Base-by-base conservation (phyloP, 805 yeast species). In the Kodamaea kakaduensis region DNA sequence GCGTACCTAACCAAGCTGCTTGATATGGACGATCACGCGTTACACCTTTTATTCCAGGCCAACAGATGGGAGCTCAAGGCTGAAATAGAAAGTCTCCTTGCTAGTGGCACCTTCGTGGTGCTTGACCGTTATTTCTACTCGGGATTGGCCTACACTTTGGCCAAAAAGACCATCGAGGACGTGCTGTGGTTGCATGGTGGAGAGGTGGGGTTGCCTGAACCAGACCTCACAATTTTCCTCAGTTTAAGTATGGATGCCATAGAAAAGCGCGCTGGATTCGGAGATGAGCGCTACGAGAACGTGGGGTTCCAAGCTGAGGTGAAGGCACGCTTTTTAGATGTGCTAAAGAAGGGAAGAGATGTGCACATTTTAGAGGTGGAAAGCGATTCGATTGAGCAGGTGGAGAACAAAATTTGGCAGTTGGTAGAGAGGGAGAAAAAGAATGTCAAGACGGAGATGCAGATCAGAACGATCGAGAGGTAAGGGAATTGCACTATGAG, bases 261-360 rank as follows among this genome's bases (percentile, higher is more conserved):
- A 17, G 52, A 67, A 15, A 44, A 54, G 13, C 68, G 97, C 37
- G 78, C 77, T 8, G 95, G 95, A 1, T 93, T 84, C 67, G 99
- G 99, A 9, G 83, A 79, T n/a, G 99, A 93, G 57, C 65, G 96
- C 36, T 93, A 93, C 59, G 99, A 93, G 56, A 73, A 71, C 17
- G 55, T 58, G 4, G 78, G 72, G 32, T 84, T 93, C 51, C 99
- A 93, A 53, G 56, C 61, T n/a, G 65, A 64, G 24, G 99, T 93
- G 3, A 75, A 77, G 40, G 27, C 49, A 7, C 66, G 78, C 42
- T 93, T 89, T 52, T 61, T 69, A 36, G 43, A 54, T 14, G 64
- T 81, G 26, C 64, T 75, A 2, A 48, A 40, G 1, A 44, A 55
- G 2, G 64, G 61, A 25, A 46, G 57, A 9, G 36, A 64, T 10